Base-by-base conservation (phyloP, 768 basidiomycete genomes). In the Lactarius trivialis region DNA sequence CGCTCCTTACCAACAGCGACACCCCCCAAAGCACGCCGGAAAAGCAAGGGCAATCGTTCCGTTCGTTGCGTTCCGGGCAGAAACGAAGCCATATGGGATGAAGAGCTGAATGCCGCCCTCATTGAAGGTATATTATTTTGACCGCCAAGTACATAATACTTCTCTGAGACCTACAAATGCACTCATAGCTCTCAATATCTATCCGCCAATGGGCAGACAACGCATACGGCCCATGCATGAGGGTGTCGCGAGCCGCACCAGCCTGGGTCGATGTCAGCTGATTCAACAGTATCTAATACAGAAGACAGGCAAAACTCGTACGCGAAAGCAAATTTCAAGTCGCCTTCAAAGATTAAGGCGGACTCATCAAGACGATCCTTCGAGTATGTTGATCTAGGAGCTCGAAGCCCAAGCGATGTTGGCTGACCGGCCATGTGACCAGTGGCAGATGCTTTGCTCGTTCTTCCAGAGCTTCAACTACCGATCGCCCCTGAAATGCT, bases 241-340 rank as follows among this genome's bases (percentile, higher is more conserved):
- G 28, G 55, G 58, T 14, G 37, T 26, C 48, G 55, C 54, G 30
- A 30, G 45, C 30, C 53, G 33, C 17, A 34, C 63, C 39, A 61
- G 60, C 55, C 60, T 77, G 59, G 75, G 75, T 55, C 74, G 75
- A 21, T 76, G 76, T 64, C 75, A 76, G 63, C 70, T 76, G 24
- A 77, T 76, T 36, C 75, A 77, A 33, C 73, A 74, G 0, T 76
- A 77, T 50, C 70, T 76, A 34, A 60, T 74, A 26, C 72, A 76
- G 52, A 75, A 74, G 61, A 76, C 75, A 15, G 75, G 75, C 15
- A 76, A 71, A 63, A 74, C 69, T 60, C 73, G 75, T 17, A 75
- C 75, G 39, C 68, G 75, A 60, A 76, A 76, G 65, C 75, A 76
- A 60, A 76, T 76, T 34, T 76, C 75, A 28, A 76, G 75, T 62